These are phyloP conservation scores for Thecaphora thlaspeos DNA, from an alignment of 1,284 basidiomycete species.

Conservation along the genomic window DNA sequence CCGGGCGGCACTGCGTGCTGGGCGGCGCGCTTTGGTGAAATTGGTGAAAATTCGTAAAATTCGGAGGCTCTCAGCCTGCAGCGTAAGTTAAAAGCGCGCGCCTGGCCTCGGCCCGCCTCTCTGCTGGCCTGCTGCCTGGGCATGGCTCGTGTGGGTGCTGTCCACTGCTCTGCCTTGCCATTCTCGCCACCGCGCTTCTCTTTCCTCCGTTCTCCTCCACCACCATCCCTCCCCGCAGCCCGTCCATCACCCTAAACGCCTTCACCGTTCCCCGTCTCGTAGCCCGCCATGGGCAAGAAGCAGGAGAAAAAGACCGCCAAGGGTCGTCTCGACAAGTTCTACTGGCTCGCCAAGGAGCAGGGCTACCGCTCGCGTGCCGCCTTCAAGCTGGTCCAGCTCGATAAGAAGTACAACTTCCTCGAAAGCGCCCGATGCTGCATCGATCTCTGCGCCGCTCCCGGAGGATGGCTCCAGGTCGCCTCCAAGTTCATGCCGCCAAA, in stretches of 20 bases:
- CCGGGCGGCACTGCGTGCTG: too few relatives aligned
- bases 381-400: conserved; percentile 98
- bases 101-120: too few relatives aligned
- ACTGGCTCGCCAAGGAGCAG: conserved; percentile 73
- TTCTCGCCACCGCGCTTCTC: too few relatives aligned
- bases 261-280: neutral
- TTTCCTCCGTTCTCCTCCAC: too few relatives aligned
- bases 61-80: too few relatives aligned
- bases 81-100: too few relatives aligned
- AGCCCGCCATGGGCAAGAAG: conserved; percentile 48
- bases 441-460: conserved; percentile 97
- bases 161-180: too few relatives aligned
- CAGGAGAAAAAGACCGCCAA: conserved; percentile 57
- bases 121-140: too few relatives aligned
- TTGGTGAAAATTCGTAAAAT: too few relatives aligned
- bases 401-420: conserved; percentile 94
- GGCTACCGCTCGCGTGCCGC: conserved; percentile 99
- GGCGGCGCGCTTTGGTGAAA: too few relatives aligned
- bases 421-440: conserved; percentile 90
- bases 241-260: too few relatives aligned
- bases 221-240: neutral
- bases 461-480: conserved; percentile 98
- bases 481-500: conserved; percentile 97
- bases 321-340: conserved; percentile 57
- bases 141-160: too few relatives aligned